Base-by-base conservation (phyloP, 352 stramenopile genomes). In the Pythium dissotocum region DNA sequence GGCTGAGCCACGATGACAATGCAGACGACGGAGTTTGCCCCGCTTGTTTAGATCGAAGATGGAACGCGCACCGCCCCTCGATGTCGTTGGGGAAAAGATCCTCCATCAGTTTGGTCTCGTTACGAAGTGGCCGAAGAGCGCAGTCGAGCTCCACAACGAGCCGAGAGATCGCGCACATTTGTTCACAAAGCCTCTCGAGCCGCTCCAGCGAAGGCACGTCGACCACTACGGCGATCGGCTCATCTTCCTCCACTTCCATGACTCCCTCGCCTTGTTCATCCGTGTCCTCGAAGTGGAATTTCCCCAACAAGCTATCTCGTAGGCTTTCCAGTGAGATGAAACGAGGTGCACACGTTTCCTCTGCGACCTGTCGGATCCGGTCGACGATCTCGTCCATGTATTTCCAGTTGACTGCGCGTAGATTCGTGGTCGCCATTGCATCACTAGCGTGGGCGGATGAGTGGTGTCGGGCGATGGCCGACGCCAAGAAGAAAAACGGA, bases 301-400 rank as follows among this genome's bases (percentile, higher is more conserved):
- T 24, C n/a, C 32, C 46, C 18, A 53, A 32, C n/a, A 53, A 28
- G 24, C 8, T 32, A n/a, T n/a, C n/a, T 24, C 46, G 46, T 28
- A 53, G 10, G 14, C 46, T 53, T 53, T 33, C n/a, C 4, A 53
- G 46, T 6, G 46, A 24, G 4, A 32, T 10, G n/a, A 24, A 28
- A 30, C n/a, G 46, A 53, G 46, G 46, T 10, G 8, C 8, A 53
- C 46, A 53, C 3, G 46, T 53, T 13, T 53, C 46, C 10, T 53
- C 46, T 16, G 46, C n/a, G 7, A 53, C 21, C 10, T 53, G 46
- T 30, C 46, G 46, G 2, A 53, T 53, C 32, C 46, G 46, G 21
- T 53, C 21, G 9, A 53, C n/a, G 46, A 53, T 53, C n/a, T 53
- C 46, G 8, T 53, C 46, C n/a, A 53, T 53, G 46, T 53, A 53